Conservation (phyloP, 352 stramenopile species). For the Pythium periplocum region DNA sequence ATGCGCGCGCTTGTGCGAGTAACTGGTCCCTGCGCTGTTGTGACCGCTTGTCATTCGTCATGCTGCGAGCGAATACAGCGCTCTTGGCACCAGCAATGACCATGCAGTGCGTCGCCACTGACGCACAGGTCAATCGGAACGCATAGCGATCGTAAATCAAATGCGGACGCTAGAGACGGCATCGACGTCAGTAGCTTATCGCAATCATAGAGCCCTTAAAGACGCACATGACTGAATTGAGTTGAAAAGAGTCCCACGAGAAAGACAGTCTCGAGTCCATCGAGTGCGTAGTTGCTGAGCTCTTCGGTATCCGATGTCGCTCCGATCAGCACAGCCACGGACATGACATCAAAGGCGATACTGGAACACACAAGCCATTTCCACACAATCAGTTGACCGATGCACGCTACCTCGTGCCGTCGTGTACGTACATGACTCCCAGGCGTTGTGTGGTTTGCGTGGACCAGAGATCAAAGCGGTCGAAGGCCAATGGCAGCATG, state of each 20-base stretch:
- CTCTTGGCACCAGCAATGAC: too few relatives aligned
- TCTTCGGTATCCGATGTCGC: neutral
- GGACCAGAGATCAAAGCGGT: neutral
- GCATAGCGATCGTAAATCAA: constrained; percentile 17
- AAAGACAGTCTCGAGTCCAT: constrained; percentile 11
- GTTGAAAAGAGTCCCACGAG: constrained; percentile 30
- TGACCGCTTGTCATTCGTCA: too few relatives aligned
- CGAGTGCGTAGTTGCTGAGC: neutral
- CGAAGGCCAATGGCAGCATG: neutral
- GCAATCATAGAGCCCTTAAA: constrained; percentile 1
- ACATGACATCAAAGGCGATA: constrained; percentile 3
- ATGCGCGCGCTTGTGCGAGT: too few relatives aligned
- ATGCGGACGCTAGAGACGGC: constrained; percentile 4
- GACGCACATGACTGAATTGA: constrained; percentile 23
- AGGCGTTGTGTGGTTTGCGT: neutral
- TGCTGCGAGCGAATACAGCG: too few relatives aligned
- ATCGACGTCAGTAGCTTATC: neutral
- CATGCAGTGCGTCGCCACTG: too few relatives aligned
- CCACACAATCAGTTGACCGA: neutral
- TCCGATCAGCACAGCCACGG: neutral
- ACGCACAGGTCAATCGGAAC: too few relatives aligned
- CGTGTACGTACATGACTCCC: neutral
- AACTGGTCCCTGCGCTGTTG: too few relatives aligned
- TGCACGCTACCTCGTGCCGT: neutral
- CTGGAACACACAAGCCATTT: constrained; percentile 2